These are phyloP conservation scores for Agastache rugosa DNA, from an alignment of 257 asterid species.

Conservation along the genomic window DNA sequence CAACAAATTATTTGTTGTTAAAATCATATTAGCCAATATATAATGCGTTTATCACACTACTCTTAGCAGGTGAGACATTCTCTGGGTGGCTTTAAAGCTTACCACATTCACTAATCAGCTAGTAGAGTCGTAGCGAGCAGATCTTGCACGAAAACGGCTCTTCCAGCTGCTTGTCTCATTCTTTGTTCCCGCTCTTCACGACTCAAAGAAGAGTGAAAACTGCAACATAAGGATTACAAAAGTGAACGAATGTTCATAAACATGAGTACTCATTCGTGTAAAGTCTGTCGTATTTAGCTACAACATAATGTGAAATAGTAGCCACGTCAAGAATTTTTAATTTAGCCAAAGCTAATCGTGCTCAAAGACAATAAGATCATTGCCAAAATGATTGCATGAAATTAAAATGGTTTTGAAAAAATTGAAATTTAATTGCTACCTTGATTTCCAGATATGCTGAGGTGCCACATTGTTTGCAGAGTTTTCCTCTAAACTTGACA, in stretches of 20 bases:
- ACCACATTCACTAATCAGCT: conserved; percentile 49
- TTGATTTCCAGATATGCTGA: conserved; percentile 68
- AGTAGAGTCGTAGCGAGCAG: conserved; percentile 65
- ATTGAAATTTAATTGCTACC: conserved; percentile 47
- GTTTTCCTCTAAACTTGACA: conserved; percentile 64
- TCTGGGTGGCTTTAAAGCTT: conserved; percentile 30
- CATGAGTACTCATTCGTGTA: not conserved
- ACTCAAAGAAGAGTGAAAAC: conserved; percentile 71
- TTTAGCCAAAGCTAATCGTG: not conserved
- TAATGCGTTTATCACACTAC: not conserved
- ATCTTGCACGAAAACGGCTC: conserved; percentile 79
- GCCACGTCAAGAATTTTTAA: not conserved
- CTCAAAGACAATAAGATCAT: not conserved
- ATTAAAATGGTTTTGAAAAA: not conserved
- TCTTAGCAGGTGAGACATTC: not conserved
- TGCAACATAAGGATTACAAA: conserved; percentile 34
- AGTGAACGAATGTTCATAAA: no score
- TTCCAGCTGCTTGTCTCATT: conserved; percentile 67
- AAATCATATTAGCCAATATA: not conserved
- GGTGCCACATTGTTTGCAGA: conserved; percentile 45
- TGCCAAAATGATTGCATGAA: no score
- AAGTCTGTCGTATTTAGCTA: not conserved
- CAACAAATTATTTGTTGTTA: no score
- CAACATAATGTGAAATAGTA: not conserved
- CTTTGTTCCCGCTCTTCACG: conserved; percentile 76